A percentile compares a stretch with the other conserved stretches of the same genome.
Evolutionary conservation across 78 protist species (phyloP).

Genomic region (Polysphondylium violaceum): DNA sequence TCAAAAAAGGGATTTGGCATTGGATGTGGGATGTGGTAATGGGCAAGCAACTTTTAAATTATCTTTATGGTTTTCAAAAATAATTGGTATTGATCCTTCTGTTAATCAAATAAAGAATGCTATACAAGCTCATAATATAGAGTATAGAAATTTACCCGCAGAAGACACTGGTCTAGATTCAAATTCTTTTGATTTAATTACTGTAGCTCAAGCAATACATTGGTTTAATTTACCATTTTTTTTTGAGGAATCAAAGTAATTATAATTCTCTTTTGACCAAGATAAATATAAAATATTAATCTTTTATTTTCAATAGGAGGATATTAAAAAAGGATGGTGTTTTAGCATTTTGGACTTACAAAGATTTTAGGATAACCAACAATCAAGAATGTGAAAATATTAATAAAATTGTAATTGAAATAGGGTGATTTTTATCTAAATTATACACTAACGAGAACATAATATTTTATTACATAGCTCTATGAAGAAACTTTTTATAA

Average conservation of each 20-base stretch:
- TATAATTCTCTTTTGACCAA: not conserved
- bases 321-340: slow-evolving; percentile 22
- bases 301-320: not conserved
- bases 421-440: not conserved
- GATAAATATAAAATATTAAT: not conserved
- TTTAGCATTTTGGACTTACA: slow-evolving; percentile 27
- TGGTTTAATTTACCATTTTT: slow-evolving; percentile 33
- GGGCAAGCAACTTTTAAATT: slow-evolving; percentile 68
- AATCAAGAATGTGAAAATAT: slow-evolving; percentile 18
- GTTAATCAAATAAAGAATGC: slow-evolving; percentile 20
- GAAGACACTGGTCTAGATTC: slow-evolving; percentile 23
- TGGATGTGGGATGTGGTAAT: slow-evolving; percentile 60
- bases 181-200: slow-evolving; percentile 33
- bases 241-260: slow-evolving; percentile 16
- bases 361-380: not conserved
- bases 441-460: not conserved
- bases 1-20: slow-evolving; percentile 12
- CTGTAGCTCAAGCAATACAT: slow-evolving; percentile 57
- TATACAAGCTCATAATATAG: slow-evolving; percentile 1
- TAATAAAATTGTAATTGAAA: slow-evolving; percentile 6
- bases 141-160: slow-evolving; percentile 43
- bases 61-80: slow-evolving; percentile 7
- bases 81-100: slow-evolving; percentile 63
- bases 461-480: not conserved
- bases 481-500: slow-evolving; percentile 1